phyloP scores from a whole-genome alignment of 2,329 filamentous ascomycete genomes.

The Botrytis cinerea region DNA sequence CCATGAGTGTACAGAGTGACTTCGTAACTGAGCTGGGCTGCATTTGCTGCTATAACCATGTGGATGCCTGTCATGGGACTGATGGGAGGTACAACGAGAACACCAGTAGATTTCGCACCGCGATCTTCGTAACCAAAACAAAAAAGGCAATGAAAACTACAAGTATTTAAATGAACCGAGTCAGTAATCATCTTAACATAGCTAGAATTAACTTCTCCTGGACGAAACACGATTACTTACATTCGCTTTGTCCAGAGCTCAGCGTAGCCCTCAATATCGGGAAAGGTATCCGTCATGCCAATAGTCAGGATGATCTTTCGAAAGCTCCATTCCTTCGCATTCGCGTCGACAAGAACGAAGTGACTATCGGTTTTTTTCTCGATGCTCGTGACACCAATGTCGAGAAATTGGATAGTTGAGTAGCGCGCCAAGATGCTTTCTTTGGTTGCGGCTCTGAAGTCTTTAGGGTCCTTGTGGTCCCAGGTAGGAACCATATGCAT shows the following conservation, averaged over 20 bases:
- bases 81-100: constrained; percentile 47
- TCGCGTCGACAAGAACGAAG: constrained; percentile 46
- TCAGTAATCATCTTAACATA: too few species aligned
- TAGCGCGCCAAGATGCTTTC: constrained; percentile 43
- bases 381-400: constrained; percentile 32
- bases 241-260: constrained; percentile 52
- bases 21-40: constrained; percentile 45
- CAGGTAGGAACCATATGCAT: constrained; percentile 49
- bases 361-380: constrained; percentile 24
- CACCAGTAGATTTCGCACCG: constrained; percentile 48
- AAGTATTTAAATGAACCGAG: too few species aligned
- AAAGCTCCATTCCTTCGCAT: constrained; percentile 49
- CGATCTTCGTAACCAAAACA: constrained; percentile 61
- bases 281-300: constrained; percentile 54
- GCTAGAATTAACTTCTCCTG: neutral
- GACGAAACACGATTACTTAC: constrained; percentile 10
- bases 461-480: constrained; percentile 42
- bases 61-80: constrained; percentile 39
- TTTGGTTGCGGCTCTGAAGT: constrained; percentile 41
- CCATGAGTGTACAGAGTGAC: constrained; percentile 56
- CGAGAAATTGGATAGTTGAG: constrained; percentile 41
- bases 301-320: constrained; percentile 57
- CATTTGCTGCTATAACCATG: constrained; percentile 47
- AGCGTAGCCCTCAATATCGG: constrained; percentile 54
- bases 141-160: constrained; percentile 58